Base-by-base conservation (phyloP, 2,329 filamentous ascomycete species). In the Clonostachys sp. region DNA sequence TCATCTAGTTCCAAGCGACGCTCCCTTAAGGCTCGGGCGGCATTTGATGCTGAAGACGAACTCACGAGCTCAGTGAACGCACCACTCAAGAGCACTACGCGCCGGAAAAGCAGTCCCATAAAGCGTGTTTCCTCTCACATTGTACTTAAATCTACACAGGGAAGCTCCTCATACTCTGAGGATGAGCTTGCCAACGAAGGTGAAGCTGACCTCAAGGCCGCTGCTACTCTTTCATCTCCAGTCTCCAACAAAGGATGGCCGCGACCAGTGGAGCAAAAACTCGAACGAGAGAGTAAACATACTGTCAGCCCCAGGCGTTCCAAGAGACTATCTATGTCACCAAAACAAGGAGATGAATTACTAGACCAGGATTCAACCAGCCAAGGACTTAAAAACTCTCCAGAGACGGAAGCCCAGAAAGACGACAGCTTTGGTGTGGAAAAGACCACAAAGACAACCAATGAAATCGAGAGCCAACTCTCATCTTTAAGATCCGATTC, bases 121-220 rank as follows among this genome's bases (percentile, higher is more conserved):
- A 46, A 42, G 24, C 45, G 40, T 30, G 2, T 35, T 42, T 46
- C 45, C 5, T 35, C 45, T 9, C 41, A 42, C 9, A 24, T 3
- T 5, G 40, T 17, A n/a, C n/a, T 46, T 35, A 14, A 45, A 14
- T 24, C 12, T 14, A 12, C 34, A 35, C 16, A 34, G 16, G 5
- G n/a, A 33, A 34, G 45, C 35, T 17, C 18, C 38, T 36, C 38
- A 36, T 35, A 42, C 12, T 48, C 46, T 13, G 41, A 39, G 9
- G 46, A 48, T 33, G 46, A 48, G 30, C 41, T 48, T 8, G 20
- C 46, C 5, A n/a, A 48, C 9, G 46, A 44, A 9, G 35, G 41
- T 14, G 13, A 14, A 14, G 42, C 41, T 2, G 20, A 44, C 18
- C 34, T 41, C n/a, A 40, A 40, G 35, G 46, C 46, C 10, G 46